Conservation (phyloP, 1,284 basidiomycete species). For the Phenoliferia sp. region DNA sequence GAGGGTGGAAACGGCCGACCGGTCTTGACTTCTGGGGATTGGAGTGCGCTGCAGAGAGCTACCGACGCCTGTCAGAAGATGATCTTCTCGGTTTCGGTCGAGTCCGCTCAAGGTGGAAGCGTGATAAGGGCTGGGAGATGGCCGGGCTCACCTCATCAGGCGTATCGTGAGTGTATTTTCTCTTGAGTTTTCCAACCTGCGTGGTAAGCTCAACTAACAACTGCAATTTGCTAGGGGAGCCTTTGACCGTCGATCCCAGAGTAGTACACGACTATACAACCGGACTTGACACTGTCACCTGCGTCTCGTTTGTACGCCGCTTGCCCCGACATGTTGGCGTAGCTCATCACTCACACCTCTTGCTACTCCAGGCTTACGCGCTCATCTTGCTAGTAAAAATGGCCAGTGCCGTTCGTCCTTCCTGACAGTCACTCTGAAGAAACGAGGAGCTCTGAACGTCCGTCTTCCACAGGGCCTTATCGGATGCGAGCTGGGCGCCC, state of each 20-base stretch:
- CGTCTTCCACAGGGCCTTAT: neutral
- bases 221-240: neutral
- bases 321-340: neutral
- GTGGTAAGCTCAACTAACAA: neutral
- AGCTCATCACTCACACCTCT: neutral
- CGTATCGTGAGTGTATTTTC: neutral
- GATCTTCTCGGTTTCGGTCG: constrained; percentile 5
- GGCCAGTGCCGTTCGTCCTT: neutral
- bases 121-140: neutral
- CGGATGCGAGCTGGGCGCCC: neutral
- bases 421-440: neutral
- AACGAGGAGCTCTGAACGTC: neutral
- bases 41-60: constrained; percentile 3
- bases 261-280: constrained; percentile 5
- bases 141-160: neutral
- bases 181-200: too few species aligned
- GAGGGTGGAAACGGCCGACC: neutral
- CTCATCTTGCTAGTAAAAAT: constrained; percentile 13
- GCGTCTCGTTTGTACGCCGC: constrained; percentile 4
- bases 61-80: constrained; percentile 6
- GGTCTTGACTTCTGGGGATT: constrained; percentile 2
- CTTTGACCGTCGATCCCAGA: neutral
- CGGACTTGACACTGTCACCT: constrained; percentile 8
- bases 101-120: neutral
- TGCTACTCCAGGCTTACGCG: constrained; percentile 8